These are phyloP conservation scores for Calcarisporium arbuscula DNA, from an alignment of 2,329 filamentous ascomycete species.

Conservation along the genomic window DNA sequence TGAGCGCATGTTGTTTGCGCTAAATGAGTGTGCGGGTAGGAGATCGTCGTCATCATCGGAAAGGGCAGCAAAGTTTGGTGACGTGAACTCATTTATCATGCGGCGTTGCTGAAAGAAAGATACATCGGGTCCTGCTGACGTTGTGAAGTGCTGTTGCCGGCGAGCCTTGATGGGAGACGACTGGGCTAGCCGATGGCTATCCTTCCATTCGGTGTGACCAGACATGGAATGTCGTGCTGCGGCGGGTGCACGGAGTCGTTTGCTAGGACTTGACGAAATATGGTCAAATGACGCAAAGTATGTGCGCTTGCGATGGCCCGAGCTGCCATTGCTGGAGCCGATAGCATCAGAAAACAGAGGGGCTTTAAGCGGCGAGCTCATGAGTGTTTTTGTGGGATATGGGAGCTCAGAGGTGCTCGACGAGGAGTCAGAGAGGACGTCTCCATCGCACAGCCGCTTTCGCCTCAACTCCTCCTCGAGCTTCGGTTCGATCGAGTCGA, in stretches of 20 bases:
- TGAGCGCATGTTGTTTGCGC: conserved; percentile 56
- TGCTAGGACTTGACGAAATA: conserved; percentile 51
- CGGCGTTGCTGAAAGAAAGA: conserved; percentile 72
- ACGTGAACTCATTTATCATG: conserved; percentile 52
- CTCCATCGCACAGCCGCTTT: conserved; percentile 62
- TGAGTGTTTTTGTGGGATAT: conserved; percentile 61
- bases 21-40: conserved; percentile 70
- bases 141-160: conserved; percentile 69
- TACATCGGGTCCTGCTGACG: conserved; percentile 62
- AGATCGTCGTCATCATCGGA: conserved; percentile 81
- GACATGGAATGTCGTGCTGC: conserved; percentile 52
- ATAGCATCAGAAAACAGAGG: conserved; percentile 81
- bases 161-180: conserved; percentile 81
- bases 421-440: conserved; percentile 79
- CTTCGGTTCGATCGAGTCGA: conserved; percentile 80
- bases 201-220: conserved; percentile 64
- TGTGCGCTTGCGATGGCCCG: conserved; percentile 57
- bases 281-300: conserved; percentile 55
- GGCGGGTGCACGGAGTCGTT: conserved; percentile 62
- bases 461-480: conserved; percentile 73
- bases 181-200: conserved; percentile 67
- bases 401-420: conserved; percentile 75
- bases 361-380: conserved; percentile 79
- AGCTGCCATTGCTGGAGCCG: conserved; percentile 62
- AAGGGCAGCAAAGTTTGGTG: conserved; percentile 54